Evolutionary conservation across 352 stramenopile genomes (phyloP).

Genomic region (Phytophthora capsici): DNA sequence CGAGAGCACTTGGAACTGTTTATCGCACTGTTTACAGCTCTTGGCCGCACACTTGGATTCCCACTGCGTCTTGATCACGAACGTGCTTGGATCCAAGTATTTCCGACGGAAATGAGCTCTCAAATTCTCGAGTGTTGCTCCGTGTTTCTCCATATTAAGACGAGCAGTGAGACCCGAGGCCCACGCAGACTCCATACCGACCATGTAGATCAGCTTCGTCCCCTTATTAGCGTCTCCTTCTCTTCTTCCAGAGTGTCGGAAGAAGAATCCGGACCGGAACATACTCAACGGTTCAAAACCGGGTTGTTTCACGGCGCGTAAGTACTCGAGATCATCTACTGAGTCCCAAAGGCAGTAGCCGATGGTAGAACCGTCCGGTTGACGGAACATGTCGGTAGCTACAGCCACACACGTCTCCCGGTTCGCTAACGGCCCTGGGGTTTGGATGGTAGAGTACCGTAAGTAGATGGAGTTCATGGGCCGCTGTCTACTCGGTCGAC

Average conservation of each 20-base stretch:
- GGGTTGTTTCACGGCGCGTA: conserved; percentile 11
- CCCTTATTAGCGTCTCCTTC: conserved; percentile 14
- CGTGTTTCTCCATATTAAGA: conserved; percentile 52
- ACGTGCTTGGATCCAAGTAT: conserved; percentile 48
- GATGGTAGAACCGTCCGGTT: conserved; percentile 49
- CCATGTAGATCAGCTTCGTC: conserved; percentile 66
- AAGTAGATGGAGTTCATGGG: conserved; percentile 42
- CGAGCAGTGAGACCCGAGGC: conserved; percentile 33
- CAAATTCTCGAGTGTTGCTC: conserved; percentile 39
- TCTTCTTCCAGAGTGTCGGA: conserved; percentile 30
- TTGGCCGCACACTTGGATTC: conserved; percentile 24
- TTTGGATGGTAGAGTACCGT: conserved; percentile 43
- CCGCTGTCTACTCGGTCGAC: conserved; percentile 27
- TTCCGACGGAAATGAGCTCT: conserved; percentile 50
- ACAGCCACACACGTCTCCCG: conserved; percentile 41
- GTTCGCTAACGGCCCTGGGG: conserved; percentile 41
- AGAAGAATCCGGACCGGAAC: conserved; percentile 63
- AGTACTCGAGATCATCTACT: conserved; percentile 37
- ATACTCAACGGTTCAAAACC: conserved; percentile 29
- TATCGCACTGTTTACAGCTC: conserved; percentile 40
- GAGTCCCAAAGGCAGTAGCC: conserved; percentile 71
- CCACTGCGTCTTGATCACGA: conserved; percentile 53
- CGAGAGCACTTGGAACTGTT: conserved; percentile 45
- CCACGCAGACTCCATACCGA: conserved; percentile 42
- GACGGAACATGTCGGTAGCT: conserved; percentile 38